phyloP scores from a whole-genome alignment of 768 basidiomycete species.

The Rubroboletus pulcherrimus region DNA sequence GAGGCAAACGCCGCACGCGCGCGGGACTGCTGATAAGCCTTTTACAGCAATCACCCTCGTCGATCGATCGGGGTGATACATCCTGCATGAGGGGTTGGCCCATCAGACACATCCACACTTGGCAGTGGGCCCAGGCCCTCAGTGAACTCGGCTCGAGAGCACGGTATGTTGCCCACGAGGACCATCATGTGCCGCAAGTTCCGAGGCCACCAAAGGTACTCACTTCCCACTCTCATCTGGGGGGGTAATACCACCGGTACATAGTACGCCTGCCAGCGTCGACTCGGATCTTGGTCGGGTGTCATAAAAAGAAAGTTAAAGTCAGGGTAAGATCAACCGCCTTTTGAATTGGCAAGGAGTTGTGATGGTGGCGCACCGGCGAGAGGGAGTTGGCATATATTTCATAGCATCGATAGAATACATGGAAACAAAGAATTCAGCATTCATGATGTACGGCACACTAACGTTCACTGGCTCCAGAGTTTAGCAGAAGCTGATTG shows the following conservation, averaged over 20 bases:
- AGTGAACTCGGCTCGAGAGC: neutral
- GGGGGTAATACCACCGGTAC: too few species aligned
- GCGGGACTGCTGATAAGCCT: too few species aligned
- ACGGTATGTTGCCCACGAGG: conserved; percentile 18
- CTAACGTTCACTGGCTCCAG: neutral
- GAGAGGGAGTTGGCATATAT: neutral
- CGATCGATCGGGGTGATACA: conserved; percentile 8
- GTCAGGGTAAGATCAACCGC: conserved; percentile 8
- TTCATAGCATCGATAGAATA: neutral
- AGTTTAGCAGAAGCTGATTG: conserved; percentile 9
- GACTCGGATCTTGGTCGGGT: neutral
- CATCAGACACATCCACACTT: neutral
- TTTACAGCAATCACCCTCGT: neutral
- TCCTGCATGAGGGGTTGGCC: conserved; percentile 3
- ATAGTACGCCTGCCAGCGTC: neutral
- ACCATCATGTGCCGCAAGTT: neutral
- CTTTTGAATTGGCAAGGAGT: neutral
- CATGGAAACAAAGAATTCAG: neutral
- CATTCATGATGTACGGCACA: conserved; percentile 3
- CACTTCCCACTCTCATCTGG: neutral
- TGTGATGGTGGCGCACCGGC: too few species aligned
- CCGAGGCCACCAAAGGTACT: too few species aligned
- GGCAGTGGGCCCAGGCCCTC: neutral
- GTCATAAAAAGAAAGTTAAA: neutral
- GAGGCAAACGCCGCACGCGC: neutral